phyloP scores from a whole-genome alignment of 352 stramenopile species.

The Pythium pyrilobum region DNA sequence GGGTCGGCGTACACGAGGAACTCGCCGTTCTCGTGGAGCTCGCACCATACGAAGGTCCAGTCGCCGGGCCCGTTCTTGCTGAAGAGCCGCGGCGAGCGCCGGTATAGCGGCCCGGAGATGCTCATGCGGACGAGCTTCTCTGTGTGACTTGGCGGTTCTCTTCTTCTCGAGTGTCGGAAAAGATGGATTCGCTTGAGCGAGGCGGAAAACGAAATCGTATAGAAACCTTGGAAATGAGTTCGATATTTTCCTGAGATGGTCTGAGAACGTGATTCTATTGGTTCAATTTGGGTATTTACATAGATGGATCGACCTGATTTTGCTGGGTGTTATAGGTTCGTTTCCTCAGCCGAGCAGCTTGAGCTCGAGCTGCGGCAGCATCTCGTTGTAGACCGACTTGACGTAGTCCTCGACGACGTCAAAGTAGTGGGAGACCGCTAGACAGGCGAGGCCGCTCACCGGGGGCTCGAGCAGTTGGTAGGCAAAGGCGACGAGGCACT shows the following conservation, averaged over 20 bases:
- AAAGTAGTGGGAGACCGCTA: slow-evolving; percentile 66
- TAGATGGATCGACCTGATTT: no score
- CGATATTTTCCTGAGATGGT: not conserved
- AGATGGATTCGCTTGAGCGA: not conserved
- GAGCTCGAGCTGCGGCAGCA: slow-evolving; percentile 19
- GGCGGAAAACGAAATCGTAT: not conserved
- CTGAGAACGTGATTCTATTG: not conserved
- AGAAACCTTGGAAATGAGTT: slow-evolving; percentile 17
- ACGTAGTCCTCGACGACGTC: slow-evolving; percentile 77
- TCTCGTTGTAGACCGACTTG: slow-evolving; percentile 50
- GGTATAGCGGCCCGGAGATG: slow-evolving; percentile 66
- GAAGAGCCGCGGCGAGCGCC: slow-evolving; percentile 63
- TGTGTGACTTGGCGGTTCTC: not conserved
- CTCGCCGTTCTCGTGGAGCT: slow-evolving; percentile 62
- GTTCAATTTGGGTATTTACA: no score
- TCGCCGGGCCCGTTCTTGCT: slow-evolving; percentile 65
- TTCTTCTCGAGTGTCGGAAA: not conserved
- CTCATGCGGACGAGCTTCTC: slow-evolving; percentile 34
- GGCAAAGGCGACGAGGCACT: slow-evolving; percentile 63
- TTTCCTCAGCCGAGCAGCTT: not conserved
- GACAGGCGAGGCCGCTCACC: slow-evolving; percentile 32
- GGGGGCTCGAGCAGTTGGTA: slow-evolving; percentile 63
- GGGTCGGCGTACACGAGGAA: slow-evolving; percentile 64
- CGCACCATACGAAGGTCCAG: slow-evolving; percentile 79
- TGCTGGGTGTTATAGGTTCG: not conserved